Conservation (phyloP, 192 early-diverging fungal species). For the Ramicandelaber brevisporus region DNA sequence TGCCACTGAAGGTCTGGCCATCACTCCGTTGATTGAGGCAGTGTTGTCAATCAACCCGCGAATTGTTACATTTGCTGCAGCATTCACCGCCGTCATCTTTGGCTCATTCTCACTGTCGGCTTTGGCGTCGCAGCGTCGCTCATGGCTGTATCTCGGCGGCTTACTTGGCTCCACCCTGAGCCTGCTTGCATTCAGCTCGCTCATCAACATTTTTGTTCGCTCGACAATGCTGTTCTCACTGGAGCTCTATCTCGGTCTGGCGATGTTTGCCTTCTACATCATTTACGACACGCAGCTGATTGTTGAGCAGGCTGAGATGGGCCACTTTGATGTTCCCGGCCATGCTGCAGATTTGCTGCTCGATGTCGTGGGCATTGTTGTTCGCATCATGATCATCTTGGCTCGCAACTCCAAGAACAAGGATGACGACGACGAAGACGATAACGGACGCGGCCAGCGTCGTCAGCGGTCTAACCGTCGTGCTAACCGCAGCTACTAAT, state of each 20-base stretch:
- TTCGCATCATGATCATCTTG: constrained; percentile 16
- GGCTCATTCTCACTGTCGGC: constrained; percentile 17
- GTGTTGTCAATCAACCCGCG: constrained; percentile 6
- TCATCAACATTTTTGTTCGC: constrained; percentile 15
- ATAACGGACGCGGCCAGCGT: neutral
- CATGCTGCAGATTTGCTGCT: constrained; percentile 19
- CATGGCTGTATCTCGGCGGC: constrained; percentile 10
- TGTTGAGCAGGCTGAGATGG: constrained; percentile 13
- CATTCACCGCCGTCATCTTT: constrained; percentile 18
- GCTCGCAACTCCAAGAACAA: constrained; percentile 8
- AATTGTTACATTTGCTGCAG: constrained; percentile 9
- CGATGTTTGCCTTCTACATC: constrained; percentile 20
- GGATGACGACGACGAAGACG: too few relatives aligned
- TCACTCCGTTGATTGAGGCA: constrained; percentile 4
- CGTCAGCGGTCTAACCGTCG: constrained; percentile 1
- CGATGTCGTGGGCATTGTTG: constrained; percentile 22
- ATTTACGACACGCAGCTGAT: constrained; percentile 30
- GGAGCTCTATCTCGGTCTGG: constrained; percentile 21
- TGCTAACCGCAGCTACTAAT: too few relatives aligned
- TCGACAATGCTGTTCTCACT: constrained; percentile 12
- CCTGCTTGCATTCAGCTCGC: constrained; percentile 8
- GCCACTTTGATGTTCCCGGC: constrained; percentile 7
- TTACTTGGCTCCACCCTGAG: constrained; percentile 7
- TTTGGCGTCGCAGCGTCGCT: constrained; percentile 7
- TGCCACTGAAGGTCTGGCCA: constrained; percentile 5